phyloP scores from a whole-genome alignment of 345 rosid genomes.

The Arabidopsis suecica region DNA sequence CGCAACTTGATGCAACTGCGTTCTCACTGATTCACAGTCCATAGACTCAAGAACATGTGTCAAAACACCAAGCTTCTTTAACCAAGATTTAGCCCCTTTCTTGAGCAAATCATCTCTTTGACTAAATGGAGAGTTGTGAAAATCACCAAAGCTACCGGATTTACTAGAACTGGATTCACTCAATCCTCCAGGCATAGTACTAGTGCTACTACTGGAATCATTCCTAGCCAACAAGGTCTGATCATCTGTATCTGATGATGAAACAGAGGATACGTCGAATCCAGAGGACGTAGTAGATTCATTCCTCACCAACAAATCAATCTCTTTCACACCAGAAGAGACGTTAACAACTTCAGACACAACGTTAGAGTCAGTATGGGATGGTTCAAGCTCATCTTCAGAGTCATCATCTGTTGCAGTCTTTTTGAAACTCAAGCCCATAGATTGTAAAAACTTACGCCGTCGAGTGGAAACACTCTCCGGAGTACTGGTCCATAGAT shows the following conservation, averaged over 20 bases:
- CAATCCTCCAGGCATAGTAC: conserved; percentile 23
- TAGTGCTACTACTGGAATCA: neutral
- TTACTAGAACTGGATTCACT: conserved; percentile 35
- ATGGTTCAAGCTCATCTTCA: neutral
- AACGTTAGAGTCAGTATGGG: neutral
- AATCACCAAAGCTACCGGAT: conserved; percentile 41
- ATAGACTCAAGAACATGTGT: conserved; percentile 43
- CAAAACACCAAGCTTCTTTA: conserved; percentile 54
- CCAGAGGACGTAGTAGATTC: conserved; percentile 49
- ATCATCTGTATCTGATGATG: conserved; percentile 32
- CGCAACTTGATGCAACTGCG: conserved; percentile 36
- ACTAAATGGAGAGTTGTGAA: neutral
- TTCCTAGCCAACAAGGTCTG: conserved; percentile 21
- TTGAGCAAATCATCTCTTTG: conserved; percentile 34
- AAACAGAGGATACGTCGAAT: conserved; percentile 41
- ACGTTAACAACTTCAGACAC: neutral
- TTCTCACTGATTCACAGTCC: conserved; percentile 44
- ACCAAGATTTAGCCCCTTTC: conserved; percentile 41
- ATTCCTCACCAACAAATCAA: conserved; percentile 46
- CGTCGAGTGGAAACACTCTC: conserved; percentile 52
- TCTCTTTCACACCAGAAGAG: conserved; percentile 37
- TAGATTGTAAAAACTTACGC: conserved; percentile 50
- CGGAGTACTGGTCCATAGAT: conserved; percentile 51
- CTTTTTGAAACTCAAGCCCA: conserved; percentile 47
- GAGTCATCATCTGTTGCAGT: neutral